Evolutionary conservation across 2,329 filamentous ascomycete species (phyloP).

Genomic region (Curvularia spicifera): DNA sequence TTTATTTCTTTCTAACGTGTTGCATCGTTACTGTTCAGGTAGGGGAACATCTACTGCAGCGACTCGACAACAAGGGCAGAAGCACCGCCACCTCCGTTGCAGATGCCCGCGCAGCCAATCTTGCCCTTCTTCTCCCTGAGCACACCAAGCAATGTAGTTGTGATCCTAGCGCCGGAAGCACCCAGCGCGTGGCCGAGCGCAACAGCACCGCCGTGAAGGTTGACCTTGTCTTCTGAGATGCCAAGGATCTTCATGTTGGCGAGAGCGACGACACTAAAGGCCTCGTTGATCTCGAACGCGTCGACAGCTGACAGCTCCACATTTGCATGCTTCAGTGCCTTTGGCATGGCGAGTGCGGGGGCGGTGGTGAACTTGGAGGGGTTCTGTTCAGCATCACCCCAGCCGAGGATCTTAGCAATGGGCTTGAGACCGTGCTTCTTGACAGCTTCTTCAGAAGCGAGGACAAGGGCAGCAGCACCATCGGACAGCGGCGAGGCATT

Average conservation of each 20-base stretch:
- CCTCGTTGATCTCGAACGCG: slow-evolving; percentile 99
- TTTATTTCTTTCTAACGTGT: slow-evolving; percentile 15
- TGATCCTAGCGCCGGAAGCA: slow-evolving; percentile 90
- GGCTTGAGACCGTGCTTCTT: slow-evolving; percentile 91
- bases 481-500: slow-evolving; percentile 97
- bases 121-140: slow-evolving; percentile 90
- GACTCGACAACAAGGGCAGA: slow-evolving; percentile 89
- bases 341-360: slow-evolving; percentile 91
- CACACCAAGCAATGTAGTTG: slow-evolving; percentile 87
- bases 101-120: slow-evolving; percentile 93
- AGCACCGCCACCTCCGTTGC: slow-evolving; percentile 96
- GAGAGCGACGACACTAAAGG: slow-evolving; percentile 94
- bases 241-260: slow-evolving; percentile 93
- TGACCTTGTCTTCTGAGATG: slow-evolving; percentile 84
- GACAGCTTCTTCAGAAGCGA: slow-evolving; percentile 92
- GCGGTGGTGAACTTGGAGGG: slow-evolving; percentile 96
- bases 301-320: slow-evolving; percentile 79
- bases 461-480: slow-evolving; percentile 87
- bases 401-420: slow-evolving; percentile 94
- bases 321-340: slow-evolving; percentile 94
- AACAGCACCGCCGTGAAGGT: slow-evolving; percentile 92
- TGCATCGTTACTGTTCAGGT: slow-evolving; percentile 10
- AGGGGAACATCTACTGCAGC: slow-evolving; percentile 37
- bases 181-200: slow-evolving; percentile 95
- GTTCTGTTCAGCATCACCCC: slow-evolving; percentile 91